phyloP scores from a whole-genome alignment of 2,329 filamentous ascomycete genomes.

The Phaeosphaeriaceae sp. region DNA sequence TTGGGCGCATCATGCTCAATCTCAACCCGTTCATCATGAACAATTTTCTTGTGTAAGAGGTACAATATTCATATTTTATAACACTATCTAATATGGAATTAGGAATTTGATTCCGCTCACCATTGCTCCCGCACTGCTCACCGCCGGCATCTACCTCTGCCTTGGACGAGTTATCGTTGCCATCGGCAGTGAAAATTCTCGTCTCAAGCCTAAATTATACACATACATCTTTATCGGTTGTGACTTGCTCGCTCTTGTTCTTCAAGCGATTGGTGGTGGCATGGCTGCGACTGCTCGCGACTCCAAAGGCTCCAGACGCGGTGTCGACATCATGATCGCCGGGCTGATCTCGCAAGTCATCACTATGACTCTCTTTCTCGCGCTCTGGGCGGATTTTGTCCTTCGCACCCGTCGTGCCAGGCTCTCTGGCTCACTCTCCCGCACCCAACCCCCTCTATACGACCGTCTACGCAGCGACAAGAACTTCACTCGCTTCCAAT shows the following conservation, averaged over 20 bases:
- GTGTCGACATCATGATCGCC: slow-evolving; percentile 62
- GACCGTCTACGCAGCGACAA: slow-evolving; percentile 17
- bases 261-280: slow-evolving; percentile 63
- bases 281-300: slow-evolving; percentile 59
- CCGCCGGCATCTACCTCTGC: slow-evolving; percentile 61
- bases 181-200: slow-evolving; percentile 50
- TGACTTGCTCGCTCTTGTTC: slow-evolving; percentile 62
- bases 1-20: slow-evolving; percentile 59
- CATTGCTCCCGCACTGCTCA: slow-evolving; percentile 61
- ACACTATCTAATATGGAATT: slow-evolving; percentile 5
- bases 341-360: slow-evolving; percentile 62
- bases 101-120: slow-evolving; percentile 63
- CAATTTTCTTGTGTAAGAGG: slow-evolving; percentile 58
- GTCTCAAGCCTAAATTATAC: slow-evolving; percentile 49
- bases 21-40: slow-evolving; percentile 57
- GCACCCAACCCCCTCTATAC: slow-evolving; percentile 31
- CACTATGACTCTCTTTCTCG: slow-evolving; percentile 57
- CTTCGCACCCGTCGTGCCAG: slow-evolving; percentile 25
- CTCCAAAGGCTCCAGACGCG: slow-evolving; percentile 48
- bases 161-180: slow-evolving; percentile 61
- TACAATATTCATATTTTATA: background rate
- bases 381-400: slow-evolving; percentile 46
- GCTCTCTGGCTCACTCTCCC: slow-evolving; percentile 18
- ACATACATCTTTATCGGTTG: slow-evolving; percentile 64
- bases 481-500: slow-evolving; percentile 30